Conservation (phyloP, 2,329 filamentous ascomycete genomes). For the Neocucurbitaria cava region DNA sequence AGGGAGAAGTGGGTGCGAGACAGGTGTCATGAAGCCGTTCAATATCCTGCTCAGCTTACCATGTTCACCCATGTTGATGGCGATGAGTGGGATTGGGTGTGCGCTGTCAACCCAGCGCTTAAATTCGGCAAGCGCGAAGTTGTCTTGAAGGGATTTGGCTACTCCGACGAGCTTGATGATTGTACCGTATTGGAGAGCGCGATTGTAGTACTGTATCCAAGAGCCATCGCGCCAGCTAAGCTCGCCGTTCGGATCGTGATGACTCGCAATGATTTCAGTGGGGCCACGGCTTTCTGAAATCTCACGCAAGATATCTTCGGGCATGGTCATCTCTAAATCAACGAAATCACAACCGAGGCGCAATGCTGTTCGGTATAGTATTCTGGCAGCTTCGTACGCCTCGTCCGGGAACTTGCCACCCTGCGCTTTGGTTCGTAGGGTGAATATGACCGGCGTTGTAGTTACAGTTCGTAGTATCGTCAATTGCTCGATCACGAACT, state of each 20-base stretch:
- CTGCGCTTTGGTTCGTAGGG: constrained; percentile 82
- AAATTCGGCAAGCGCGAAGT: constrained; percentile 84
- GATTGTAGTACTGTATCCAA: constrained; percentile 90
- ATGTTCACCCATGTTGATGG: constrained; percentile 89
- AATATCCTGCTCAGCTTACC: constrained; percentile 90
- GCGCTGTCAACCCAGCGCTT: constrained; percentile 75
- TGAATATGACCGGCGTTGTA: constrained; percentile 87
- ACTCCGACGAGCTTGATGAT: constrained; percentile 92
- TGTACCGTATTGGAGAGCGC: constrained; percentile 86
- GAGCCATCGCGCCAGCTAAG: constrained; percentile 92
- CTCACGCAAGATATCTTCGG: constrained; percentile 74
- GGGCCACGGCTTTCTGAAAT: constrained; percentile 73
- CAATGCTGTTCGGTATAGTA: constrained; percentile 79
- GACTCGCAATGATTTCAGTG: constrained; percentile 90
- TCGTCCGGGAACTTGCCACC: constrained; percentile 87
- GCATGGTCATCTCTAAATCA: constrained; percentile 88
- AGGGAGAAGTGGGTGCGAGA: constrained; percentile 87
- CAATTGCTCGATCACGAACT: constrained; percentile 83
- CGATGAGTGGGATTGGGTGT: constrained; percentile 85
- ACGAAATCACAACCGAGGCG: constrained; percentile 90
- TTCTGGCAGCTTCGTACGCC: constrained; percentile 71
- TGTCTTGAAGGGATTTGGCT: constrained; percentile 79
- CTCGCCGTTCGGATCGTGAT: constrained; percentile 82
- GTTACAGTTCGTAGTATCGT: constrained; percentile 76
- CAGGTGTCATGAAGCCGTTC: constrained; percentile 93